Base-by-base conservation (phyloP, 257 asterid species). In the Fraxinus pennsylvanica region DNA sequence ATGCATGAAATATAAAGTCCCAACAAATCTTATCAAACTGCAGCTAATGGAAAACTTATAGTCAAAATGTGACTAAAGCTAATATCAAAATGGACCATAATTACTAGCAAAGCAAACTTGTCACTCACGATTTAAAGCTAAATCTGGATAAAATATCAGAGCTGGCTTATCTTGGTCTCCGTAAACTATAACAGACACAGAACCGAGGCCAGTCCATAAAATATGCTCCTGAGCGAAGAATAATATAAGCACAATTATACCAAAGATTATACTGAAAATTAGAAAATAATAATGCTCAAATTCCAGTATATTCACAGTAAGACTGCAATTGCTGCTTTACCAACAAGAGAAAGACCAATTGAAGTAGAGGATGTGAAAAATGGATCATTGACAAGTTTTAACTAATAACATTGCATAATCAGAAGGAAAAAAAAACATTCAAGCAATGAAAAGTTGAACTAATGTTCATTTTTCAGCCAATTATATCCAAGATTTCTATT, bases 111-210 rank as follows among this genome's bases (percentile, higher is more conserved):
- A 59, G 29, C 27, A 74, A 80, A 59, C 59, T 50, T 74, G 77
- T 79, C 61, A 89, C 99, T 89, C 87, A 94, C 97, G 92, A 77
- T 94, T 94, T 84, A 94, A 83, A 85, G 97, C 97, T 82, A 94
- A 78, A 91, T 94, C 99, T 50, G 99, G 97, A 82, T 94, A 94
- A 81, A 97, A 91, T 80, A 94, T 84, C 77, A 94, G 88, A 81
- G 97, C 97, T 9, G 99, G 97, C 86, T 94, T 94, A 72, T 94
- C 97, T 76, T 89, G 90, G 78, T 93, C 96, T 61, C 98, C 98
- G 78, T 91, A 93, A 57, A 93, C 90, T 74, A 91, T 91, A 81
- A 93, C 98, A 74, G 97, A 93, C 67, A 93, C 90, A 79, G 97
- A 90, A 77, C 93, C 98, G 82, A 57, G 83, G 78, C 91, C 90